Evolutionary conservation across 768 basidiomycete genomes (phyloP), one percentile per base, ranked within the genome.

Genomic region (Lactarius akahatsu): DNA sequence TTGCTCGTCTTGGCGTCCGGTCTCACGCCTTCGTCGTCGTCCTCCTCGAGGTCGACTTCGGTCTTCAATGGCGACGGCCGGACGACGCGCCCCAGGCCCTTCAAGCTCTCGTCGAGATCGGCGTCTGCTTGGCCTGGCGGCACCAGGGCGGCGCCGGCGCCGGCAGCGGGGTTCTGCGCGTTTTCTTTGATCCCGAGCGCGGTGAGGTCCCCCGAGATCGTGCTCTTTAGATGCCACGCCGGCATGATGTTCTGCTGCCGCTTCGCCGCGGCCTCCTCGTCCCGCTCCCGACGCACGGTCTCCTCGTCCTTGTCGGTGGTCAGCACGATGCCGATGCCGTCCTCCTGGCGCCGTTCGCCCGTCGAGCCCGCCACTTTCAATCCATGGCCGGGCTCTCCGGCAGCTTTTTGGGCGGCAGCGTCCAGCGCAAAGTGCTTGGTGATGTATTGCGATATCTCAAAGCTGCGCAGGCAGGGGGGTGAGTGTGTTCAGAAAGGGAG

Each of bases 201-300:
- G 0, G 96, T 97, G 67, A 94, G 79, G 70, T 96, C 91, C 10
- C 95, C 94, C 4, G 94, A 89, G 67, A 99, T 94, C 3, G 97
- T 99, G 74, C 94, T 96, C 77, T 93, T 91, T 71, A 95, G 83
- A 79, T 97, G 93, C 97, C 97, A 99, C 15, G 90, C 82, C 1
- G 97, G 97, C 55, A 99, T 80, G 0, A 88, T 85, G 74, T 98
- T 98, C 79, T 98, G 95, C 74, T 89, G 85, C 65, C 93, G 79
- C 77, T 95, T 95, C 62, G 88, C 85, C 64, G 91, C 91, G 1
- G 91, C 90, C 75, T 95, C 87, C 26, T 85, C 86, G 71, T 92
- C 91, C 62, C 91, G 81, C 74, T 93, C 90, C 72, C 81, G 78
- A 66, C 85, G 84, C 68, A 86, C 82, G 20, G 86, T 88, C 70